Evolutionary conservation across 75 land plant genomes (phyloP).

Genomic region (Sequoiadendron giganteum): DNA sequence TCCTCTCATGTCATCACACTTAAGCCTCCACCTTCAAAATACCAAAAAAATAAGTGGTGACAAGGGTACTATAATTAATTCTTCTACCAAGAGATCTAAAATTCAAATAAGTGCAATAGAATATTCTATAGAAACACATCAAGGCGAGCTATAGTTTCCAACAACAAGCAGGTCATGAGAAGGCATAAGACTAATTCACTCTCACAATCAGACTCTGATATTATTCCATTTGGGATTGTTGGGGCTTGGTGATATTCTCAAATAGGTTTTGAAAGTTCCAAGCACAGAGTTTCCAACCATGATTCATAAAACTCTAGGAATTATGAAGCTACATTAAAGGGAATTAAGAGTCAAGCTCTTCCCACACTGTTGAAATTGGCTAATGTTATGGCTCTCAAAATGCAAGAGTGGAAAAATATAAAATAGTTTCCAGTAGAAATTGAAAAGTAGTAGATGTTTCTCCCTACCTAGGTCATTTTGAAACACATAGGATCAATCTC

Average conservation of each 20-base stretch:
- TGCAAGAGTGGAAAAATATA: conserved; percentile 80
- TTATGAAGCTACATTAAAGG: no score
- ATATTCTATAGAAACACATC: conserved; percentile 86
- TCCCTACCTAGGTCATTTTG: background rate
- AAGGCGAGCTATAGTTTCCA: no score
- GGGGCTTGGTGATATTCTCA: no score
- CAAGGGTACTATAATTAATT: conserved; percentile 29
- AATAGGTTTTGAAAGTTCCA: no score
- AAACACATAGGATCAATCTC: background rate
- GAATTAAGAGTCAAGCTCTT: conserved; percentile 66
- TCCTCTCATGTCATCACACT: conserved; percentile 31
- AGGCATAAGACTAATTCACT: no score
- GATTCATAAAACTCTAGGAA: no score
- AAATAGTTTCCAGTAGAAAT: conserved; percentile 82
- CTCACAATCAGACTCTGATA: no score
- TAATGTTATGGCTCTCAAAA: conserved; percentile 72
- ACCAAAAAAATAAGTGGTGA: conserved; percentile 29
- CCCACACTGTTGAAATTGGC: conserved; percentile 78
- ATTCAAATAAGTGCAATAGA: conserved; percentile 64
- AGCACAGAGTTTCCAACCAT: no score
- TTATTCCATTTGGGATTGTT: no score
- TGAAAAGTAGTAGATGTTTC: conserved; percentile 15
- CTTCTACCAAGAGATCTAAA: conserved; percentile 52
- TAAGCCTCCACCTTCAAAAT: conserved; percentile 70
- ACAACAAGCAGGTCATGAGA: no score